Percentiles rank a stretch among this genome's conserved stretches.
phyloP scores from a whole-genome alignment of 805 yeast genomes.

The Saccharomycopsis sp. region DNA sequence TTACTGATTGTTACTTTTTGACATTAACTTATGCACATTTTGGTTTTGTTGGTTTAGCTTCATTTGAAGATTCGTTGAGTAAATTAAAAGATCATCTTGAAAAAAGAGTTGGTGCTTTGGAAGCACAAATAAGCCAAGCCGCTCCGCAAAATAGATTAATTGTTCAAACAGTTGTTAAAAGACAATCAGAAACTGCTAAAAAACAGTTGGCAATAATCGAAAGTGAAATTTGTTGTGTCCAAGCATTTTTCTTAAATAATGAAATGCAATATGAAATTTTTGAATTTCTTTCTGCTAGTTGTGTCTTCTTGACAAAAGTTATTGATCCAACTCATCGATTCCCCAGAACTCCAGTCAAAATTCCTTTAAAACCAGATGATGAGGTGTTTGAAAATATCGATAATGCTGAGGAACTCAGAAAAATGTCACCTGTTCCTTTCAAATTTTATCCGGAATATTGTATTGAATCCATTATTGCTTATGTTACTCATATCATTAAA shows the following conservation, averaged over 20 bases:
- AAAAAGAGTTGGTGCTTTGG: slow-evolving; percentile 38
- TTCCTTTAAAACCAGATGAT: slow-evolving; percentile 54
- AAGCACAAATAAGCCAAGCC: slow-evolving; percentile 29
- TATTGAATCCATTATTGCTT: slow-evolving; percentile 72
- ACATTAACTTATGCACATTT: slow-evolving; percentile 73
- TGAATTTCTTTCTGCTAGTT: slow-evolving; percentile 69
- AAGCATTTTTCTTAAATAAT: slow-evolving; percentile 49
- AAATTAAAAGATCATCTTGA: slow-evolving; percentile 38
- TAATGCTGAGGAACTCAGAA: slow-evolving; percentile 60
- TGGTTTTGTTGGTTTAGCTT: slow-evolving; percentile 75
- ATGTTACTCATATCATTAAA: slow-evolving; percentile 50
- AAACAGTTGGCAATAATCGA: slow-evolving; percentile 29
- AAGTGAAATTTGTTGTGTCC: slow-evolving; percentile 46
- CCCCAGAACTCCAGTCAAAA: slow-evolving; percentile 39
- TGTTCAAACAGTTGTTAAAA: slow-evolving; percentile 23
- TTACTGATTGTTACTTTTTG: slow-evolving; percentile 82
- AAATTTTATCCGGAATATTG: slow-evolving; percentile 77
- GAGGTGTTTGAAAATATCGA: slow-evolving; percentile 58
- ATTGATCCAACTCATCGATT: slow-evolving; percentile 63
- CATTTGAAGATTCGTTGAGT: slow-evolving; percentile 44
- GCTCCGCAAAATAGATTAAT: slow-evolving; percentile 20
- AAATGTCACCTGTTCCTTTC: slow-evolving; percentile 64
- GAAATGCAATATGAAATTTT: slow-evolving; percentile 54
- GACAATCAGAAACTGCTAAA: slow-evolving; percentile 43
- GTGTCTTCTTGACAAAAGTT: slow-evolving; percentile 57